Conservation (phyloP, 2,329 filamentous ascomycete species). For the Calonectria hongkongensis region DNA sequence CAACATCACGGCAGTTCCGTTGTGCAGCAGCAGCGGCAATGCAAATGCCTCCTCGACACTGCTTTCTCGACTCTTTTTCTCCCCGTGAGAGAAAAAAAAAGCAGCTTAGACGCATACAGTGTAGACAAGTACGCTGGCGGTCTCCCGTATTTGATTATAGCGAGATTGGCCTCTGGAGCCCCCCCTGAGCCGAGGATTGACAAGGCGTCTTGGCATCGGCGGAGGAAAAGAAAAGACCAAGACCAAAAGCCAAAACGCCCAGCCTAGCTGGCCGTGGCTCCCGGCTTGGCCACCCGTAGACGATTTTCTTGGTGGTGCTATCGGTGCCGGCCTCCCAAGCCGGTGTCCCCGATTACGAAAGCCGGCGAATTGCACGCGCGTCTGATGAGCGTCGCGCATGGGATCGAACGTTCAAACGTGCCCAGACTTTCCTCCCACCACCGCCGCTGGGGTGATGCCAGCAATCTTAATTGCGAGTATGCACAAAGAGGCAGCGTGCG, state of each 20-base stretch:
- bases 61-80: background rate
- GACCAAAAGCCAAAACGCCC: constrained; percentile 6
- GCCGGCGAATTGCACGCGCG: constrained; percentile 2
- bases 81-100: constrained; percentile 16
- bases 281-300: constrained; percentile 48
- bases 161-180: constrained; percentile 23
- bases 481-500: background rate
- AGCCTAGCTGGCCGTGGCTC: constrained; percentile 27
- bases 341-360: constrained; percentile 28
- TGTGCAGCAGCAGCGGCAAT: background rate
- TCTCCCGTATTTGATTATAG: constrained; percentile 3
- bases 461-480: background rate
- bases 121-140: background rate
- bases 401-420: background rate
- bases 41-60: background rate
- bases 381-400: constrained; percentile 15
- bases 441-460: constrained; percentile 22
- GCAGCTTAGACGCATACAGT: constrained; percentile 2
- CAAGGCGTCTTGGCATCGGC: constrained; percentile 23
- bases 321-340: constrained; percentile 6
- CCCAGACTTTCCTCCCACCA: background rate
- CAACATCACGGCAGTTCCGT: background rate
- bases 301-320: background rate
- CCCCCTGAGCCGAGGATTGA: constrained; percentile 27
- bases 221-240: background rate